These are phyloP conservation scores for Chlorella vulgaris DNA, from an alignment of 139 green algal genomes.

Conservation along the genomic window DNA sequence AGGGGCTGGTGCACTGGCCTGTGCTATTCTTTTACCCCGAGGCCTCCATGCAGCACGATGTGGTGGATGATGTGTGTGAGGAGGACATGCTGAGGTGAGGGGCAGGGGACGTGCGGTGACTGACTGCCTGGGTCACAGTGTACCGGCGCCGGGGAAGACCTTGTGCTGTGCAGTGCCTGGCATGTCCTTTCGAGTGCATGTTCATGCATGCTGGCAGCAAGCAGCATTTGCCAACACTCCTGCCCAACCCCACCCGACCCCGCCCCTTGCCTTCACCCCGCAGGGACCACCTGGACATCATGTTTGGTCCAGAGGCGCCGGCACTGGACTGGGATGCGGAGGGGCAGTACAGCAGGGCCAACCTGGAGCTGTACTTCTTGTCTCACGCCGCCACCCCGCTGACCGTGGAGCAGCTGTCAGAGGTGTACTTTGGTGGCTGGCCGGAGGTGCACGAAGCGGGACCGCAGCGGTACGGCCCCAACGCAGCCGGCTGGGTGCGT, in stretches of 20 bases:
- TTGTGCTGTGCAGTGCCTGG: no score
- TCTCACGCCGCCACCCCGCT: conserved; percentile 61
- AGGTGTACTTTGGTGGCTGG: conserved; percentile 74
- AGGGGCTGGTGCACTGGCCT: conserved; percentile 78
- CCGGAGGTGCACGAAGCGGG: conserved; percentile 58
- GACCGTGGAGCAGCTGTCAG: conserved; percentile 44
- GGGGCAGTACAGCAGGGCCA: conserved; percentile 67
- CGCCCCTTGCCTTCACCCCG: neutral
- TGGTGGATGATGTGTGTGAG: conserved; percentile 84
- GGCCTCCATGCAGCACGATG: conserved; percentile 73
- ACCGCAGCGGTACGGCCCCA: conserved; percentile 69
- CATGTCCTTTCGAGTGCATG: no score
- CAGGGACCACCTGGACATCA: conserved; percentile 78
- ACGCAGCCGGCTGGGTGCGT: conserved; percentile 47
- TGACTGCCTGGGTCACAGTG: no score
- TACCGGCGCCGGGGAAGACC: no score
- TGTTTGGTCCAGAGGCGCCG: conserved; percentile 68
- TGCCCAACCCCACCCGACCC: neutral
- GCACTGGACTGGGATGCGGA: conserved; percentile 84
- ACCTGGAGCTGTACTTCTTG: conserved; percentile 89
- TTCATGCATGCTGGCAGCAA: no score
- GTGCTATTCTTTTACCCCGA: conserved; percentile 92
- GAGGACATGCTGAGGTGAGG: conserved; percentile 56
- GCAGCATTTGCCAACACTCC: no score
- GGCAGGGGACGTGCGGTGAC: no score